Percentiles rank a stretch among this genome's conserved stretches.
Evolutionary conservation across 352 stramenopile genomes (phyloP).

Genomic region (Phytopythium vexans): DNA sequence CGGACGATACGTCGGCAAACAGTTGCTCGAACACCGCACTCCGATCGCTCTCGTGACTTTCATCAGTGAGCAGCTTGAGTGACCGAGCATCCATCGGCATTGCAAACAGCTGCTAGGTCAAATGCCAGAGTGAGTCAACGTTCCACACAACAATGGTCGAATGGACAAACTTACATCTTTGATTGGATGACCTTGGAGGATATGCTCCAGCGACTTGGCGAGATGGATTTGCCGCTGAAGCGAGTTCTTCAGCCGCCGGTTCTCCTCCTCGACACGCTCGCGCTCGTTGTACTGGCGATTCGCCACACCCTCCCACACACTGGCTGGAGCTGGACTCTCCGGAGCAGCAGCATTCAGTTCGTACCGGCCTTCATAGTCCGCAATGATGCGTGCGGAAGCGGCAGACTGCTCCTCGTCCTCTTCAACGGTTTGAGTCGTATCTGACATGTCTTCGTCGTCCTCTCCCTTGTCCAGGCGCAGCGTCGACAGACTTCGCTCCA

Average conservation of each 20-base stretch:
- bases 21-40: conserved; percentile 22
- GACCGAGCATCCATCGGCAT: not conserved
- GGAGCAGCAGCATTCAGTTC: not conserved
- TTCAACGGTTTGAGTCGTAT: not conserved
- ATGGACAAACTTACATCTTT: conserved; percentile 11
- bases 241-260: conserved; percentile 33
- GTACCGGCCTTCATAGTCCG: conserved; percentile 2
- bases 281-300: conserved; percentile 33
- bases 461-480: conserved; percentile 9
- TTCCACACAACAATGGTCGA: not conserved
- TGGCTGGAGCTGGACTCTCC: not conserved
- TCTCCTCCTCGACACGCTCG: conserved; percentile 33
- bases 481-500: conserved; percentile 28
- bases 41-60: conserved; percentile 10
- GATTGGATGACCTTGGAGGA: conserved; percentile 27
- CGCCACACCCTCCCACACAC: conserved; percentile 36
- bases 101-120: conserved; percentile 6
- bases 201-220: conserved; percentile 33
- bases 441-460: not conserved
- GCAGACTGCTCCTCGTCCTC: not conserved
- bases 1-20: conserved; percentile 12
- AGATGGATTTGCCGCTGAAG: conserved; percentile 36
- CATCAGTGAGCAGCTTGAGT: conserved; percentile 12
- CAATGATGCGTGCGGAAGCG: not conserved
- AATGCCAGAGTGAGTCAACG: not conserved